These are phyloP conservation scores for Arthroderma uncinatum DNA, from an alignment of 2,329 filamentous ascomycete species.

Conservation along the genomic window DNA sequence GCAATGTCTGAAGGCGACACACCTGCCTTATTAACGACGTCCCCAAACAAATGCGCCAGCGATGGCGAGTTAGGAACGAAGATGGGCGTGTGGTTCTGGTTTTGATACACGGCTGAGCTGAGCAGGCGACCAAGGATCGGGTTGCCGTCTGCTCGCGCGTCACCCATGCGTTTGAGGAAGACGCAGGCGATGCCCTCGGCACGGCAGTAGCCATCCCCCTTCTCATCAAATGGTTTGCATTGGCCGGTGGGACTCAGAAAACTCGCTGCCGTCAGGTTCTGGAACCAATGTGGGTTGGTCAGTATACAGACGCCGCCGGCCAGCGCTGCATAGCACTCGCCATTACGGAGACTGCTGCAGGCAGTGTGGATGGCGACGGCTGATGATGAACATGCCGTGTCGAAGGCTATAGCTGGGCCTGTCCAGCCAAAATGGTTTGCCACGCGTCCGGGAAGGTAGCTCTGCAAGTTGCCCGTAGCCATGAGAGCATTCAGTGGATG, in stretches of 20 bases:
- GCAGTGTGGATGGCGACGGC: slow-evolving; percentile 23
- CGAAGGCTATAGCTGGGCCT: slow-evolving; percentile 21
- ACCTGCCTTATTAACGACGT: neutral
- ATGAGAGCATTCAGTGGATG: slow-evolving; percentile 11
- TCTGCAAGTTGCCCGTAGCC: slow-evolving; percentile 17
- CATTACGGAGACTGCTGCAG: too few species aligned
- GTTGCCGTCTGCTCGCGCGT: slow-evolving; percentile 26
- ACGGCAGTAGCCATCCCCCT: slow-evolving; percentile 72
- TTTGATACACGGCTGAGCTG: slow-evolving; percentile 29
- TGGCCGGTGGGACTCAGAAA: slow-evolving; percentile 56
- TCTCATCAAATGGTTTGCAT: slow-evolving; percentile 67
- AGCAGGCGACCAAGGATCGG: slow-evolving; percentile 33
- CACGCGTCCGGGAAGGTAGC: slow-evolving; percentile 20
- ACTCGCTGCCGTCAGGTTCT: slow-evolving; percentile 40
- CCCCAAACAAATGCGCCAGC: neutral
- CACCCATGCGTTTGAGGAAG: slow-evolving; percentile 50
- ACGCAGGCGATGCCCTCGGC: slow-evolving; percentile 65
- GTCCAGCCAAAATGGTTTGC: slow-evolving; percentile 21
- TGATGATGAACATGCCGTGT: slow-evolving; percentile 22
- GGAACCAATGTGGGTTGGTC: neutral
- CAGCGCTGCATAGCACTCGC: slow-evolving; percentile 14
- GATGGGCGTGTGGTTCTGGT: slow-evolving; percentile 25
- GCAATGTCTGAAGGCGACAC: slow-evolving; percentile 36
- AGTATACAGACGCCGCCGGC: slow-evolving; percentile 12
- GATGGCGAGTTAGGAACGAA: neutral